A percentile compares a stretch with the other conserved stretches of the same genome.
Conservation (phyloP, 2,329 filamentous ascomycete species). For the Fusarium penzigii region DNA sequence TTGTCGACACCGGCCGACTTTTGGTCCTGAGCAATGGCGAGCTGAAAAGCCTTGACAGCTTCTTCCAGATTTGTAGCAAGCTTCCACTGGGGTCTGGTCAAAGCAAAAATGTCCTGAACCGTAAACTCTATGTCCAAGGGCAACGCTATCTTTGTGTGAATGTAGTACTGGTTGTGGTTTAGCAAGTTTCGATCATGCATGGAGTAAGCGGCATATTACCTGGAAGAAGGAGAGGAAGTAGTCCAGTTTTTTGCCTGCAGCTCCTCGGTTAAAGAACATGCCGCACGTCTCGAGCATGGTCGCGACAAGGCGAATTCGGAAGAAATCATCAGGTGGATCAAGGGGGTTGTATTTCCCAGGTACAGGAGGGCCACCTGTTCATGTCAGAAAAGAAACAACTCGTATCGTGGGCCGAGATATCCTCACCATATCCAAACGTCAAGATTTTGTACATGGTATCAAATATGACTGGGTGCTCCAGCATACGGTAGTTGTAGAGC, state of each 20-base stretch:
- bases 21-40: conserved; percentile 88
- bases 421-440: conserved; percentile 80
- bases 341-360: conserved; percentile 76
- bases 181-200: neutral
- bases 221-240: conserved; percentile 97
- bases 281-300: conserved; percentile 93
- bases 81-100: conserved; percentile 91
- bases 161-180: conserved; percentile 70
- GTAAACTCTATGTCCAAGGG: conserved; percentile 99
- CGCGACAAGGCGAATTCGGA: conserved; percentile 87
- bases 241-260: conserved; percentile 94
- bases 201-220: conserved; percentile 40
- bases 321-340: conserved; percentile 92
- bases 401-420: no score
- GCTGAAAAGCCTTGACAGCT: conserved; percentile 78
- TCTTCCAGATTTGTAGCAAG: conserved; percentile 79
- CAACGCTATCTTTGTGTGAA: conserved; percentile 82
- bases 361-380: conserved; percentile 71
- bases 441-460: conserved; percentile 93
- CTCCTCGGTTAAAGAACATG: conserved; percentile 91
- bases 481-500: conserved; percentile 95
- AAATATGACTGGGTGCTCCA: conserved; percentile 94
- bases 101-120: conserved; percentile 84
- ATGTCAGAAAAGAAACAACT: no score
- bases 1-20: conserved; percentile 75